Conservation (phyloP, 352 stramenopile genomes). For the Phytophthora aleatoria region DNA sequence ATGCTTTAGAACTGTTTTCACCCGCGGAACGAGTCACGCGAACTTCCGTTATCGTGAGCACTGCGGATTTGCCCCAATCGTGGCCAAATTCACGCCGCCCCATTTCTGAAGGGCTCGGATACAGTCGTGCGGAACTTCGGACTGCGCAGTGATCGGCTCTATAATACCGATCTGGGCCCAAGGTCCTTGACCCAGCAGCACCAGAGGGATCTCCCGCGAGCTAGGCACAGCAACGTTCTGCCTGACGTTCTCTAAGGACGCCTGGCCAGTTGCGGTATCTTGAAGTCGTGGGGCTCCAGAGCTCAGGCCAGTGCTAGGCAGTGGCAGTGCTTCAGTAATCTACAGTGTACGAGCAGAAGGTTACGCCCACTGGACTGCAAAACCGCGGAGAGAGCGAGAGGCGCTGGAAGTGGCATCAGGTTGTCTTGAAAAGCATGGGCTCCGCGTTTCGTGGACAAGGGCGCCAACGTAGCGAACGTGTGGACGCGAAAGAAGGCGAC, state of each 20-base stretch:
- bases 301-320: conserved; percentile 1
- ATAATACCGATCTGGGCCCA: not conserved
- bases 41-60: conserved; percentile 1
- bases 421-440: not conserved
- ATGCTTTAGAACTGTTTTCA: not conserved
- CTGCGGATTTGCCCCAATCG: conserved; percentile 8
- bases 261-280: not conserved
- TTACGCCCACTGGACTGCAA: not conserved
- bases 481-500: conserved; percentile 32
- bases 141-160: conserved; percentile 6
- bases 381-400: not conserved
- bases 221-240: not conserved
- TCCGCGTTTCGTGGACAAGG: not conserved
- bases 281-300: conserved; percentile 8
- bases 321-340: conserved; percentile 2
- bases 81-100: conserved; percentile 14
- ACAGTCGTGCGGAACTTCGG: conserved; percentile 17
- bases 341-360: not conserved
- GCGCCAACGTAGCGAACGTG: conserved; percentile 12
- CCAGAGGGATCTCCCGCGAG: conserved; percentile 7
- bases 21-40: not conserved
- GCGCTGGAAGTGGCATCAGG: not conserved
- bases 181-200: not conserved
- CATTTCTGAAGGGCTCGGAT: conserved; percentile 29
- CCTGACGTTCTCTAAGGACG: not conserved